Percentiles rank a stretch among this genome's conserved stretches.
Conservation (phyloP, 2,329 filamentous ascomycete species). For the Rutstroemia sp. region DNA sequence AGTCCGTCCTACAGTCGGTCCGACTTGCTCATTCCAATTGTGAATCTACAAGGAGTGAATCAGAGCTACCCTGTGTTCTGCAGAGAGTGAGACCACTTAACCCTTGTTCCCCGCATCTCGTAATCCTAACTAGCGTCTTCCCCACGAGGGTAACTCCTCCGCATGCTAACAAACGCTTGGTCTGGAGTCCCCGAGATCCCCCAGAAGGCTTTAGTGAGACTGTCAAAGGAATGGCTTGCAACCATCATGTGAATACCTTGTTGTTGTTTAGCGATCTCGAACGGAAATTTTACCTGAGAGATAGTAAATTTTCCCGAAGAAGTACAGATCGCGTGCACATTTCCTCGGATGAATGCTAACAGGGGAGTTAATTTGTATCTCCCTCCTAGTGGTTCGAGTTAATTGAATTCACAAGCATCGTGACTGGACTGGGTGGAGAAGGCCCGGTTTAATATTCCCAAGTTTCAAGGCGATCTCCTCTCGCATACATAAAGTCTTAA, state of each 20-base stretch:
- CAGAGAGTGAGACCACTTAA: constrained; percentile 1
- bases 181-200: neutral
- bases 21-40: constrained; percentile 5
- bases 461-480: neutral
- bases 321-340: constrained; percentile 7
- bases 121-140: constrained; percentile 6
- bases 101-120: constrained; percentile 7
- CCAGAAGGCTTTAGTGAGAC: neutral
- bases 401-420: neutral
- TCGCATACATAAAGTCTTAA: constrained; percentile 3
- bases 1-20: constrained; percentile 6
- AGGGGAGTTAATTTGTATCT: constrained; percentile 1
- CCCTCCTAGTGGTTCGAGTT: neutral
- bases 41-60: neutral
- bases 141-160: constrained; percentile 4
- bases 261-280: neutral
- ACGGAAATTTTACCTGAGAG: neutral
- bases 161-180: neutral
- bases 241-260: neutral
- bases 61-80: neutral
- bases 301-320: neutral
- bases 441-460: neutral
- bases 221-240: neutral
- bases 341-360: neutral
- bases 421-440: constrained; percentile 6